Conservation (phyloP, 2,329 filamentous ascomycete species). For the Cercospora sp. region DNA sequence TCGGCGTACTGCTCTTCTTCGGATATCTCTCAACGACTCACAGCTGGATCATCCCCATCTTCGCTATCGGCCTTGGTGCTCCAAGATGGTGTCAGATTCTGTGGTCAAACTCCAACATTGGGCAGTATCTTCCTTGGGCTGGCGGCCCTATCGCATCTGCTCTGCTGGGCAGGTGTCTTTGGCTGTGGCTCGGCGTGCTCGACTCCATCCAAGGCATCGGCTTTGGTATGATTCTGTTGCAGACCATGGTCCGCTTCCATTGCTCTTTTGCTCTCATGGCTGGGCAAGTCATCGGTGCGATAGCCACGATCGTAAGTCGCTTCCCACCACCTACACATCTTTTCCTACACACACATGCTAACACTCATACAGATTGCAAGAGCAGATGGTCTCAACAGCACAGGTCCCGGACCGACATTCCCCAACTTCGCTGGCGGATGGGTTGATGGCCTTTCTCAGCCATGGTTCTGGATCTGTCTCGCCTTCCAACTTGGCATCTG, state of each 20-base stretch:
- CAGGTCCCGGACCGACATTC: constrained; percentile 63
- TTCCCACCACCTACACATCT: no score
- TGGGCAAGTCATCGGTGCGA: constrained; percentile 63
- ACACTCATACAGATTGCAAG: constrained; percentile 48
- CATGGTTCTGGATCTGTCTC: constrained; percentile 64
- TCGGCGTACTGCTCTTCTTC: constrained; percentile 54
- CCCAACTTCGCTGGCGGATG: constrained; percentile 59
- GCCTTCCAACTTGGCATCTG: constrained; percentile 60
- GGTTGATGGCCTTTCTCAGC: constrained; percentile 50
- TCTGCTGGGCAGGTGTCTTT: constrained; percentile 58
- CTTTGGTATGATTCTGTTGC: constrained; percentile 67
- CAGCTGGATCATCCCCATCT: constrained; percentile 67
- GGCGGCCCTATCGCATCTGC: constrained; percentile 57
- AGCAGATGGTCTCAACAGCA: constrained; percentile 60
- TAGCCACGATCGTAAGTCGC: constrained; percentile 56
- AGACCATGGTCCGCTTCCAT: constrained; percentile 61
- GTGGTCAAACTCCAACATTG: constrained; percentile 63
- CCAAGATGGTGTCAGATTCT: constrained; percentile 69
- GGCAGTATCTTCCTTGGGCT: constrained; percentile 64
- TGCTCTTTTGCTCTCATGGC: constrained; percentile 62
- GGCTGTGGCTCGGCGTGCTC: constrained; percentile 68
- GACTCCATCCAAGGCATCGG: constrained; percentile 67
- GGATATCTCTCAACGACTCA: constrained; percentile 60
- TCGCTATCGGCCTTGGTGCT: constrained; percentile 65
- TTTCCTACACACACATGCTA: not conserved